Base-by-base conservation (phyloP, 1,284 basidiomycete species). In the Omphalotus olearius region DNA sequence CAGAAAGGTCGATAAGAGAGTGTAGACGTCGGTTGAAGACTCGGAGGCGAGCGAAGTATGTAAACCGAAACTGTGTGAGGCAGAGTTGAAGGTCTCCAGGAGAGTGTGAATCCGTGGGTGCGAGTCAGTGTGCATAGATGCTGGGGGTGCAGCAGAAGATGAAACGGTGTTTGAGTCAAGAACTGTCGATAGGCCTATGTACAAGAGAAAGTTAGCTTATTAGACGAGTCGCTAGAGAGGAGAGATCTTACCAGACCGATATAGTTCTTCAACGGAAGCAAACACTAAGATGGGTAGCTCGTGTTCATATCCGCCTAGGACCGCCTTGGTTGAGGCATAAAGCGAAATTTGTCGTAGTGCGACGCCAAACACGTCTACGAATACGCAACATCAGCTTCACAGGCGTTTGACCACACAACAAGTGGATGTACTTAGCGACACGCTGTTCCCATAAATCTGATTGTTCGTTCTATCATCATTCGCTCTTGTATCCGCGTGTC, bases 191-290 rank as follows among this genome's bases (percentile, higher is more conserved):
- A 50, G 35, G 36, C 45, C 45, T 47, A 6, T 14, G 17, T 1
- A 6, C 26, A 25, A 4, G 20, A 30, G 30, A 10, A 33, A 1
- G 17, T 47, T 37, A 16, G 33, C 14, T 10, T 2, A 10, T 17
- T 40, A 51, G 45, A 14, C 37, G 14, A 36, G 40, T 23, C 28
- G 18, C 36, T 25, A 23, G 0, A 30, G 10, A 43, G 7, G 18
- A 49, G 9, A 25, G 18, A 5, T 63, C 68, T 54, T 37, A 75
- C 82, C 80, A 30, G 75, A 76, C 23, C 76, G 71, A 58, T 80
- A 83, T 11, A 85, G 62, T 61, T 85, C 80, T 52, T 85, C 80
- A 14, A 84, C 65, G 54, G 78, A 82, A 2, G 74, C 69, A 20
- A 79, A 75, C 16, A 80, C 75, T 2, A 83, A 70, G 35, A 76